Base-by-base conservation (phyloP, 192 early-diverging fungal species). In the Linnemannia zychae region DNA sequence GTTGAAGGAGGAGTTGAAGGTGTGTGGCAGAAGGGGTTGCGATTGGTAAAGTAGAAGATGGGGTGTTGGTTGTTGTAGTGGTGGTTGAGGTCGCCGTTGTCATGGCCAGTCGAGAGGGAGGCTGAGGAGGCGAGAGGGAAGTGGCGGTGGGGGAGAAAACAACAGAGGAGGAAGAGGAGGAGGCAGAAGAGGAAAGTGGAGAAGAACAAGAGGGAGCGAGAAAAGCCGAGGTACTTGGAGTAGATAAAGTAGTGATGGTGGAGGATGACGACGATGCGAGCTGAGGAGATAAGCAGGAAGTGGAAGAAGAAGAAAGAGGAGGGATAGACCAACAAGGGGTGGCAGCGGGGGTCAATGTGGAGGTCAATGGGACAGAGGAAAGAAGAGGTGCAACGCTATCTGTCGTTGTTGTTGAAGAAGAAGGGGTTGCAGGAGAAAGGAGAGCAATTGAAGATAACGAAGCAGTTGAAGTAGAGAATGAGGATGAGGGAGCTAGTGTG, bases 1-100 rank as follows among this genome's bases (percentile, higher is more conserved):
- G 82, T 50, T 84, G 77, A 33, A 84, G 82, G 33, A 84, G 77
- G 5, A 84, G 17, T 53, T 84, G 82, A 33, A 84, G 76, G 75
- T 84, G 77, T 60, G 77, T 24, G 12, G 73, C 77, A 28, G n/a
- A 48, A 1, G 72, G 57, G 22, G 74, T 28, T 17, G 47, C 20
- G 73, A 36, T 16, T 37, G 71, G 46, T 17, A 66, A 36, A n/a
- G n/a, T n/a, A n/a, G n/a, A n/a, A n/a, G n/a, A n/a, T n/a, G n/a
- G n/a, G n/a, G n/a, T n/a, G n/a, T n/a, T n/a, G 48, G 75, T 15
- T 11, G 49, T 69, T 12, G 68, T n/a, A n/a, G 74, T 5, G 24
- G 65, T 75, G 44, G 78, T 16, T 15, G 69, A 22, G 4, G 68
- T 48, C n/a, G 68, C 24, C 22, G 72, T 69, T 22, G 67, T 69